These are phyloP conservation scores for Aspergillus asperescens DNA, from an alignment of 495 filamentous ascomycete species.

Conservation along the genomic window DNA sequence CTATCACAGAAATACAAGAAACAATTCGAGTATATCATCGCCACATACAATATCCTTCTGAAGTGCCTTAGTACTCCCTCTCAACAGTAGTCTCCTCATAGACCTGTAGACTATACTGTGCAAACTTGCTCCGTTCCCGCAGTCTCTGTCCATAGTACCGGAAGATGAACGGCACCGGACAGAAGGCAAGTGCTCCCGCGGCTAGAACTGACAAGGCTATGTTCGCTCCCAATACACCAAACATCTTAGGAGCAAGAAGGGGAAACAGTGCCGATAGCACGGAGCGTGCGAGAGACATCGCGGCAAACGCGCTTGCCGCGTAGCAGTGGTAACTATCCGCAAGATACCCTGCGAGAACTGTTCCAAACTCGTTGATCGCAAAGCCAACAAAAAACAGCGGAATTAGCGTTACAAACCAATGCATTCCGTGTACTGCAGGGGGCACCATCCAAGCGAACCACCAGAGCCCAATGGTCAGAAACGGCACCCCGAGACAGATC, in stretches of 20 bases:
- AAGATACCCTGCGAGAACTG: constrained; percentile 47
- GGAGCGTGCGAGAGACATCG: constrained; percentile 42
- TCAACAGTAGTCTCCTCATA: constrained; percentile 26
- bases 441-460: constrained; percentile 52
- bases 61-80: constrained; percentile 2
- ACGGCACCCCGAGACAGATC: constrained; percentile 42
- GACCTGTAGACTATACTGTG: constrained; percentile 38
- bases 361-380: constrained; percentile 47
- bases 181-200: constrained; percentile 40
- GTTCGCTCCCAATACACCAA: constrained; percentile 38
- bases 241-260: constrained; percentile 44
- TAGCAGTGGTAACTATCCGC: constrained; percentile 50
- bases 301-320: constrained; percentile 47
- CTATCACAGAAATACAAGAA: not conserved
- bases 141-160: constrained; percentile 39
- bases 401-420: constrained; percentile 41
- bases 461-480: constrained; percentile 42
- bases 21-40: not conserved
- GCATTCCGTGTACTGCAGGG: constrained; percentile 23
- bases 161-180: constrained; percentile 40
- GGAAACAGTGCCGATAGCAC: constrained; percentile 43
- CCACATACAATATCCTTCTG: not conserved
- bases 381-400: constrained; percentile 45
- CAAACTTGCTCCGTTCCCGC: constrained; percentile 43
- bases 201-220: constrained; percentile 43